Conservation (phyloP, 345 rosid species). For the Salix suchowensis region DNA sequence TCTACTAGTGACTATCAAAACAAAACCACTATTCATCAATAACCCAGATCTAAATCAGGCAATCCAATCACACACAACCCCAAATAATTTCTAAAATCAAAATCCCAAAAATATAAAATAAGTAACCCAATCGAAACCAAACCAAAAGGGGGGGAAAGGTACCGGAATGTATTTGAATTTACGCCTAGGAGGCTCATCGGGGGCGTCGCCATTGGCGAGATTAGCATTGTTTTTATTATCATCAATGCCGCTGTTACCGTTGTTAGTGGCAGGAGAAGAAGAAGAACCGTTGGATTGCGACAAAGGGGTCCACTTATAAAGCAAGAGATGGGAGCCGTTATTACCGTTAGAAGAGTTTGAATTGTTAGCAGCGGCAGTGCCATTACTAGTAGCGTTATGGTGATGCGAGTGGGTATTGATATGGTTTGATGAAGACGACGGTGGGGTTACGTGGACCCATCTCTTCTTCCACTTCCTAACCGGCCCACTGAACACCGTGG, state of each 20-base stretch:
- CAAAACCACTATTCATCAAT: constrained; percentile 11
- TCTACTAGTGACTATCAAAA: not conserved
- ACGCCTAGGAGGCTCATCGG: constrained; percentile 62
- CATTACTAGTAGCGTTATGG: constrained; percentile 13
- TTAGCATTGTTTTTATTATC: constrained; percentile 26
- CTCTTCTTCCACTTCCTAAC: constrained; percentile 98
- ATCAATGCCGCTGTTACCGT: constrained; percentile 5
- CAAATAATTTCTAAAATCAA: not conserved
- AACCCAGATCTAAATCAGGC: constrained; percentile 17
- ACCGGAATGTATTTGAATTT: constrained; percentile 95
- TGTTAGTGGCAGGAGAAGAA: constrained; percentile 9
- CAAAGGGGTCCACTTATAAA: constrained; percentile 85
- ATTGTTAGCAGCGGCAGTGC: constrained; percentile 23
- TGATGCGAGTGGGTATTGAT: constrained; percentile 19
- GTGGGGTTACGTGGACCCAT: constrained; percentile 78
- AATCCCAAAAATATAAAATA: not conserved
- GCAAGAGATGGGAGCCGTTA: constrained; percentile 65
- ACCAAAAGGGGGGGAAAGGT: not conserved
- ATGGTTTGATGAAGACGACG: constrained; percentile 17
- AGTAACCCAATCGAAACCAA: not conserved
- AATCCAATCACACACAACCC: not conserved
- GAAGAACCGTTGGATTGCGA: constrained; percentile 36
- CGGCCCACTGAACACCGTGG: constrained; percentile 91
- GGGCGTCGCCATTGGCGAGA: constrained; percentile 31
- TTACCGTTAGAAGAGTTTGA: constrained; percentile 33